A percentile compares a stretch with the other conserved stretches of the same genome.
Conservation (phyloP, 2,329 filamentous ascomycete genomes). For the Pseudocercospora macadamiae region DNA sequence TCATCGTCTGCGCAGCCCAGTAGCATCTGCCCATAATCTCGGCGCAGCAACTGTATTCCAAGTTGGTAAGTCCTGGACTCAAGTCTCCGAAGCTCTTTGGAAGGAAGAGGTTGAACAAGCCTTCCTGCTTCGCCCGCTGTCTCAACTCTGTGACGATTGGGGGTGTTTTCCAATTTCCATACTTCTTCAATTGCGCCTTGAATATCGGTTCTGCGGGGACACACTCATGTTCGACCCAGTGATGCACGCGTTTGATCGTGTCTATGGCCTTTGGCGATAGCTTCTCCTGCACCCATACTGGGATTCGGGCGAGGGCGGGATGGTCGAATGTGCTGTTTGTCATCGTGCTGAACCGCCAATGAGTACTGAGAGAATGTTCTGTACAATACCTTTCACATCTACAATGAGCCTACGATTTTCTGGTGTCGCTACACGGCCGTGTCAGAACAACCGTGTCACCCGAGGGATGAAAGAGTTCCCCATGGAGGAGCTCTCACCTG, state of each 20-base stretch:
- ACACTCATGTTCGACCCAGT: constrained; percentile 32
- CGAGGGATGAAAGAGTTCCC: neutral
- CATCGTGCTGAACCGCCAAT: neutral
- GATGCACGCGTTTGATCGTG: constrained; percentile 27
- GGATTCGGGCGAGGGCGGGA: constrained; percentile 26
- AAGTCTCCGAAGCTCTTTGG: constrained; percentile 35
- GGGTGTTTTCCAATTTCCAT: constrained; percentile 29
- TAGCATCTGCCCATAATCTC: constrained; percentile 53
- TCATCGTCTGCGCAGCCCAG: constrained; percentile 46
- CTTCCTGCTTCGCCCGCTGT: constrained; percentile 25
- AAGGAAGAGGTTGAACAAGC: constrained; percentile 30
- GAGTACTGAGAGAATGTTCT: too few relatives aligned
- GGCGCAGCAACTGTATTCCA: constrained; percentile 51
- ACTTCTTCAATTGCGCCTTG: constrained; percentile 28
- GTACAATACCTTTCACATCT: neutral
- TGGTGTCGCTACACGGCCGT: neutral
- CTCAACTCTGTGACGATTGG: constrained; percentile 26
- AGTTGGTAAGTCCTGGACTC: constrained; percentile 50
- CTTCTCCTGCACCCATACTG: constrained; percentile 30
- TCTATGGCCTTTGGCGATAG: constrained; percentile 29
- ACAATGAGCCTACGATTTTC: neutral
- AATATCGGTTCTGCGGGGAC: constrained; percentile 30
- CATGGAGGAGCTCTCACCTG: neutral
- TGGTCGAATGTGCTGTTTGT: constrained; percentile 16
- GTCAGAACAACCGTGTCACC: neutral